phyloP scores from a whole-genome alignment of 192 early-diverging fungal genomes.

The Pecoramyces ruminantium region DNA sequence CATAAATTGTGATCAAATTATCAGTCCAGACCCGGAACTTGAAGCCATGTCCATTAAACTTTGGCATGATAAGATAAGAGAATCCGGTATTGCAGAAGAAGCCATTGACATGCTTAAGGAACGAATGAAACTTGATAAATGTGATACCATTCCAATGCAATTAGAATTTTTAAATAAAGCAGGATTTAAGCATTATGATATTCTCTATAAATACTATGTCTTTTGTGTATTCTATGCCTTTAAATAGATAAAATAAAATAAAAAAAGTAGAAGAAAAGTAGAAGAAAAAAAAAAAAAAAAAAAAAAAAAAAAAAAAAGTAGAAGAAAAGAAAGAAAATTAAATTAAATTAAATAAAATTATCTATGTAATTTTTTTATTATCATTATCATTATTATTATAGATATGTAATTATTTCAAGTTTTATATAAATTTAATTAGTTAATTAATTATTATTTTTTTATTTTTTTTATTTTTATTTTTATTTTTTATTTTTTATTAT shows the following conservation, averaged over 20 bases:
- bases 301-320: too few species aligned
- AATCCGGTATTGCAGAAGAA: not conserved
- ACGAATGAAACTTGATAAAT: not conserved
- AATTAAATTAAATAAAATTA: too few species aligned
- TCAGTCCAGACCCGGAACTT: not conserved
- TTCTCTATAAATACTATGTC: not conserved
- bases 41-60: not conserved
- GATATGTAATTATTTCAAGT: too few species aligned
- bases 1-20: not conserved
- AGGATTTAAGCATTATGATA: not conserved
- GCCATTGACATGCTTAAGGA: not conserved
- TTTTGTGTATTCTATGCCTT: not conserved
- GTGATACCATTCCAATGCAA: not conserved
- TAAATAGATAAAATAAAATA: not conserved
- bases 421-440: too few species aligned
- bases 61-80: not conserved
- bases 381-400: too few species aligned
- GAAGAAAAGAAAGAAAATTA: too few species aligned
- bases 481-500: too few species aligned
- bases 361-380: too few species aligned
- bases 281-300: too few species aligned
- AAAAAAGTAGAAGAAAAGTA: not conserved
- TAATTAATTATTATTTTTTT: too few species aligned
- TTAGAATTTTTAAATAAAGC: not conserved
- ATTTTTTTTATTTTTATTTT: too few species aligned